phyloP scores from a whole-genome alignment of 371 early-diverging fungal genomes.

The Conidiobolus coronatus region DNA sequence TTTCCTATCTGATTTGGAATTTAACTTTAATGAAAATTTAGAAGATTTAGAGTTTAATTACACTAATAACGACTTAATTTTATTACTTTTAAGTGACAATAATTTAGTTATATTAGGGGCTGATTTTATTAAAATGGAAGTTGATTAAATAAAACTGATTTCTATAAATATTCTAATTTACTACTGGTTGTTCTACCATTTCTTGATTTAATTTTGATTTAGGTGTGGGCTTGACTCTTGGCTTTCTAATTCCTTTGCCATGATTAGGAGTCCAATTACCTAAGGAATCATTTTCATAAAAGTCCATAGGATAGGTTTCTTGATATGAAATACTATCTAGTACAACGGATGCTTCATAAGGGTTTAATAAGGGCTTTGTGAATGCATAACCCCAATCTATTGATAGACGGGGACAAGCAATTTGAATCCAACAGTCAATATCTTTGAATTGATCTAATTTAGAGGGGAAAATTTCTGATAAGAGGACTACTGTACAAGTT shows the following conservation, averaged over 20 bases:
- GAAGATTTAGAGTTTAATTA: no score
- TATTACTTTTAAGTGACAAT: no score
- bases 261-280: constrained; percentile 93
- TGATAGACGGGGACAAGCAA: constrained; percentile 93
- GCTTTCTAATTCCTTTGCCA: constrained; percentile 10
- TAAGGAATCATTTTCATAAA: constrained; percentile 72
- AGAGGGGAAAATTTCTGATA: constrained; percentile 83
- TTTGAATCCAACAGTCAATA: constrained; percentile 92
- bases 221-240: no score
- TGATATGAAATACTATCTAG: constrained; percentile 57
- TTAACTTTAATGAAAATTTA: no score
- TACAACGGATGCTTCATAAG: constrained; percentile 89
- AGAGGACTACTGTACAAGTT: constrained; percentile 47
- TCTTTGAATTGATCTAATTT: constrained; percentile 73
- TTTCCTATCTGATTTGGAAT: no score
- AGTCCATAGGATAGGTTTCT: constrained; percentile 90
- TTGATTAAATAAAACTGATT: no score
- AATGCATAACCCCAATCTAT: constrained; percentile 99
- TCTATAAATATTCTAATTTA: no score
- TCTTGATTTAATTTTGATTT: no score
- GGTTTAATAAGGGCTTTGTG: constrained; percentile 78
- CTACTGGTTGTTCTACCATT: no score
- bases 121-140: no score
- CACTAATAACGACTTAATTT: no score
- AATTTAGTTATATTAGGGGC: no score